Base-by-base conservation (phyloP, 495 filamentous ascomycete genomes). In the Hypoxylon cercidicola region DNA sequence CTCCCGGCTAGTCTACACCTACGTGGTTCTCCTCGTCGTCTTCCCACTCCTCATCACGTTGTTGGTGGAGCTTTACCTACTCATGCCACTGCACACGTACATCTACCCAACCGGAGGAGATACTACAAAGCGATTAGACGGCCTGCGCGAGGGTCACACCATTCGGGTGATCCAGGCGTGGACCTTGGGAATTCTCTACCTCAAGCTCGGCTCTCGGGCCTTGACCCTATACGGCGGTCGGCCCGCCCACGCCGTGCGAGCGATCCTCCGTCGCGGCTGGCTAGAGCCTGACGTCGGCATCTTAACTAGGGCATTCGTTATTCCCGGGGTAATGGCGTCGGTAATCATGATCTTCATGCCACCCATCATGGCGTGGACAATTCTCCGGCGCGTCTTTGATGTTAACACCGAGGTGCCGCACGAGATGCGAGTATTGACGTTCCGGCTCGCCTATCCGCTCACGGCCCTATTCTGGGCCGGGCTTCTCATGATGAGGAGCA, bases 91-190 rank as follows among this genome's bases (percentile, higher is more conserved):
- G 1, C 93, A 98, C 74, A 96, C 93, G 3, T 90, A 93, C 68
- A 84, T 93, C 77, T 78, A 82, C 59, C 74, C 72, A 63, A 61
- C 53, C 40, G 50, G 70, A 15, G 58, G 71, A 0, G 62, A 55
- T 0, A 68, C 68, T 44, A 69, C 78, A 12, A 78, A 88, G 28
- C 76, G 77, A 1, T 40, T 71, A 0, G 59, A 69, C 13, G 61
- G 43, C 1, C 21, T 60, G 1, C 55, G 52, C 21, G 69, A 65
- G 15, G 60, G 56, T 7, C 93, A 97, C 70, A 89, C 91, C 34
- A 86, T 98, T 37, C 90, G 96, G 66, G 83, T 97, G 51, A 86
- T 97, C 55, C 94, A 98, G 73, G 87, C 91, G 66, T 99, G 96
- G 93, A 96, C 93, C 0, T 78, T 98, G 2, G 96, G 96, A 8